Percentiles rank a stretch among this genome's conserved stretches.
Conservation (phyloP, 495 filamentous ascomycete genomes). For the Staphylotrichum tortipilum region DNA sequence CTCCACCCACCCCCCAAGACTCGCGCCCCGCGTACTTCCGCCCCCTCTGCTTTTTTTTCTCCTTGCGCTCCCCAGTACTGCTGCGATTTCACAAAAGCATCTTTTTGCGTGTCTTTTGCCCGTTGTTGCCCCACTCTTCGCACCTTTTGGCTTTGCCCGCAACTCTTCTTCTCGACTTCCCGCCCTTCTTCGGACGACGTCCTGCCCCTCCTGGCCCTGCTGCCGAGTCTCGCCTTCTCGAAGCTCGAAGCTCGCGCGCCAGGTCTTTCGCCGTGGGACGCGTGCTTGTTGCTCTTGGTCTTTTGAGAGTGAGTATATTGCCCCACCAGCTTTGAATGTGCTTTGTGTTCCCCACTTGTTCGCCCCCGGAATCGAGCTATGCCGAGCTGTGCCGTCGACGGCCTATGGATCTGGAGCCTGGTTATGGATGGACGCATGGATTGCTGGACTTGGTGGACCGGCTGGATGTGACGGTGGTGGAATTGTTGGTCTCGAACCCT, state of each 20-base stretch:
- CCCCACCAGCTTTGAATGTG: too few species aligned
- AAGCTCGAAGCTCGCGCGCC: too few species aligned
- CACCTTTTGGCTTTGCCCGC: conserved; percentile 22
- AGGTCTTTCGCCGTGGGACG: too few species aligned
- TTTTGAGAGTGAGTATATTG: too few species aligned
- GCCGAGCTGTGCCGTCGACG: too few species aligned
- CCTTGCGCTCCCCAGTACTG: conserved; percentile 3
- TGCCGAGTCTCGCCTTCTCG: too few species aligned
- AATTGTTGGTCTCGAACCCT: not conserved
- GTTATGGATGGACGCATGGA: not conserved
- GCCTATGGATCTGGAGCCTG: not conserved
- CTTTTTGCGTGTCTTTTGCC: conserved; percentile 23
- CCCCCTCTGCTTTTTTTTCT: conserved; percentile 10
- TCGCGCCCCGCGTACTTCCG: conserved; percentile 4
- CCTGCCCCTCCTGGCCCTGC: too few species aligned
- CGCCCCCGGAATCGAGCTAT: too few species aligned
- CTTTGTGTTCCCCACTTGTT: too few species aligned
- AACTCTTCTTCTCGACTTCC: conserved; percentile 18
- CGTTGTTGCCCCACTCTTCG: conserved; percentile 15
- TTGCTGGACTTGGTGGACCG: not conserved
- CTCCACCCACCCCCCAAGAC: too few species aligned
- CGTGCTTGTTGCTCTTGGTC: too few species aligned
- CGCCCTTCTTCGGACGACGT: conserved; percentile 17
- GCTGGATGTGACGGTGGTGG: too few species aligned
- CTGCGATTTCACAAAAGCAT: conserved; percentile 17